Conservation (phyloP, 1,139 yeast genomes). For the Hanseniaspora uvarum region DNA sequence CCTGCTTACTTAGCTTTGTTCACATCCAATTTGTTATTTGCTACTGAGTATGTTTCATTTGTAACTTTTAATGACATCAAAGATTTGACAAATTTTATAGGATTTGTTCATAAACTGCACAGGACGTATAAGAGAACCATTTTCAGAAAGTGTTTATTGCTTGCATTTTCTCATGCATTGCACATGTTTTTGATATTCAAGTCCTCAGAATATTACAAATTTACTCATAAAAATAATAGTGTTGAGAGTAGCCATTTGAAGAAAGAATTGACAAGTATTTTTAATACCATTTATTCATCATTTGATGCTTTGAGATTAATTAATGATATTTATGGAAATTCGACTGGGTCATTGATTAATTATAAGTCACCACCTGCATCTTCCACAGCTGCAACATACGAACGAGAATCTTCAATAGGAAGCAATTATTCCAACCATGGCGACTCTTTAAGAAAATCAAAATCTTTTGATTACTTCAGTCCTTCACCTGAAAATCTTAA, state of each 20-base stretch:
- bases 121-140: conserved; percentile 15
- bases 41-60: conserved; percentile 16
- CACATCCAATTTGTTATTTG: conserved; percentile 14
- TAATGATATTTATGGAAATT: conserved; percentile 16
- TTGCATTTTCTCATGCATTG: conserved; percentile 12
- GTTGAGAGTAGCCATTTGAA: background rate
- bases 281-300: conserved; percentile 10
- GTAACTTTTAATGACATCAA: conserved; percentile 3
- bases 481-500: background rate
- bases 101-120: conserved; percentile 9
- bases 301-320: conserved; percentile 13
- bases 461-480: background rate
- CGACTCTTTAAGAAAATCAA: background rate
- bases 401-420: background rate
- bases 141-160: conserved; percentile 12
- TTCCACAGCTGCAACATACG: background rate
- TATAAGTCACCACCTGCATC: background rate
- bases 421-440: background rate
- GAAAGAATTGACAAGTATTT: conserved; percentile 12
- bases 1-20: conserved; percentile 14
- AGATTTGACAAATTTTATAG: conserved; percentile 4
- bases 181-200: conserved; percentile 2
- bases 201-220: conserved; percentile 8
- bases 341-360: background rate
- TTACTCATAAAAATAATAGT: conserved; percentile 11